These are phyloP conservation scores for Elsinoe arachidis DNA, from an alignment of 2,329 filamentous ascomycete genomes.

Conservation along the genomic window DNA sequence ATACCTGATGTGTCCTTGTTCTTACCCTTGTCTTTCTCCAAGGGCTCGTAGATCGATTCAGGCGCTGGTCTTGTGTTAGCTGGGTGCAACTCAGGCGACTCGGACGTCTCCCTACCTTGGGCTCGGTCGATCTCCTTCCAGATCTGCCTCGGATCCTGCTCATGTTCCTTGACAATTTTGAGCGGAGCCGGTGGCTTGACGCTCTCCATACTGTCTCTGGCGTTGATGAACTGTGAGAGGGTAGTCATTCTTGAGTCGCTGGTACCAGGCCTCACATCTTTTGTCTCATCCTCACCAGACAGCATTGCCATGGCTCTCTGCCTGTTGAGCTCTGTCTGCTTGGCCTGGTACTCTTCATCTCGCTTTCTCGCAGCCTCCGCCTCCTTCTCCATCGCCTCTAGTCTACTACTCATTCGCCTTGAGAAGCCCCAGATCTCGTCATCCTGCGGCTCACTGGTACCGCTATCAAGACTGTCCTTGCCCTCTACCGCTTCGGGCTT, in stretches of 20 bases:
- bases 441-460: background rate
- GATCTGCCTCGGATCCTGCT: conserved; percentile 1
- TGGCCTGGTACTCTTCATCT: background rate
- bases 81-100: background rate
- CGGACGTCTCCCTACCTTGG: background rate
- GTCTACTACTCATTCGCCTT: background rate
- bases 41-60: background rate
- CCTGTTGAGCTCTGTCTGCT: background rate
- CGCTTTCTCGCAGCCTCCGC: background rate
- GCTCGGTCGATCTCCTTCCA: conserved; percentile 2
- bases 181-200: background rate
- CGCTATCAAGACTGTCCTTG: conserved; percentile 7
- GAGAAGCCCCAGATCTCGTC: background rate
- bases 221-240: conserved; percentile 4
- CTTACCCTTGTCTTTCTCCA: background rate
- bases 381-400: background rate
- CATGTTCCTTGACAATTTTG: background rate
- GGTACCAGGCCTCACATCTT: background rate
- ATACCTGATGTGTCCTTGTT: background rate
- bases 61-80: background rate
- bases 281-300: background rate
- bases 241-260: conserved; percentile 6
- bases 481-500: background rate
- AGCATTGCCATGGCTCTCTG: conserved; percentile 5
- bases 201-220: conserved; percentile 4